A percentile compares a stretch with the other conserved stretches of the same genome.
Evolutionary conservation across 495 filamentous ascomycete genomes (phyloP).

Genomic region (Tirmania nivea): DNA sequence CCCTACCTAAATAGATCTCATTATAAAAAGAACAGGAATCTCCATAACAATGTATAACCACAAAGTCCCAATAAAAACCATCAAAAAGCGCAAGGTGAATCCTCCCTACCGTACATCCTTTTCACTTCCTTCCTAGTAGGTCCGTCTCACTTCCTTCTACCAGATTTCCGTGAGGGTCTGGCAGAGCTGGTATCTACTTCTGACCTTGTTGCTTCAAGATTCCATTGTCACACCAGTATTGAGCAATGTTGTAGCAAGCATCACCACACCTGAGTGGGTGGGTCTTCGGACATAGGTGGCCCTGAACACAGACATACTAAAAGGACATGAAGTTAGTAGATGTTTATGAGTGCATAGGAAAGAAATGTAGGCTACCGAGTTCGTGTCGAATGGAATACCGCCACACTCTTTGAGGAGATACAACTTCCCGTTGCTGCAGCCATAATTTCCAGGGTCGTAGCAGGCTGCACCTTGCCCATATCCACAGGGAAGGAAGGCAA

Average conservation of each 20-base stretch:
- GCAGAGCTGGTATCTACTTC: too few relatives aligned
- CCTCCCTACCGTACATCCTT: too few relatives aligned
- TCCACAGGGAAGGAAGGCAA: conserved; percentile 13
- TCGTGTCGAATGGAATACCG: conserved; percentile 12
- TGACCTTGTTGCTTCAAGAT: conserved; percentile 4
- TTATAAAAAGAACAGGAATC: too few relatives aligned
- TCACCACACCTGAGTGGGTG: conserved; percentile 10
- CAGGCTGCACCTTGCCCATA: conserved; percentile 1
- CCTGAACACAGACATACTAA: conserved; percentile 15
- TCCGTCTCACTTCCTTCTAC: too few relatives aligned
- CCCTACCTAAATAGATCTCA: too few relatives aligned
- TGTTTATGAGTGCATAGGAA: not conserved
- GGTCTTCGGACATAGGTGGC: conserved; percentile 8
- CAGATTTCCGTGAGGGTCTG: too few relatives aligned
- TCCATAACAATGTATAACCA: too few relatives aligned
- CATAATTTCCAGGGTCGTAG: conserved; percentile 13
- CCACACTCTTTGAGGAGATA: conserved; percentile 7
- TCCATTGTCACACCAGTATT: conserved; percentile 12
- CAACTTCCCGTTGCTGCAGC: conserved; percentile 9
- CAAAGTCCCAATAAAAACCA: too few relatives aligned
- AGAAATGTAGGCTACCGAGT: conserved; percentile 5
- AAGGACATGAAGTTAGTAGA: not conserved
- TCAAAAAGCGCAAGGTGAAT: too few relatives aligned
- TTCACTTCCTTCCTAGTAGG: too few relatives aligned
- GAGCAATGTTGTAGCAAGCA: conserved; percentile 11